These are phyloP conservation scores for Vigna nakashimae DNA, from an alignment of 306 rosid species.

Conservation along the genomic window DNA sequence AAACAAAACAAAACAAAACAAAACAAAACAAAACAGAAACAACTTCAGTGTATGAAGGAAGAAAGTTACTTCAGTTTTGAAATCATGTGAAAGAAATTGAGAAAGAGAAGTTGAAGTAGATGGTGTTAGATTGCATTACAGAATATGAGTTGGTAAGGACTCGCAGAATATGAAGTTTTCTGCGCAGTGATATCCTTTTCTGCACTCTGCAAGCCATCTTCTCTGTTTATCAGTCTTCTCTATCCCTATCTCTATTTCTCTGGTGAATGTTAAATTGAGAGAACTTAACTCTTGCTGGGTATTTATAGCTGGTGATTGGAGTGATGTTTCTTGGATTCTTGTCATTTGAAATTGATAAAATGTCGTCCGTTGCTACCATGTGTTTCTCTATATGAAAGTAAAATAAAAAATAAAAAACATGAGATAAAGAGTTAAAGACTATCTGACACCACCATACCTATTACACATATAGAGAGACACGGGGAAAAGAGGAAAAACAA, in stretches of 20 bases:
- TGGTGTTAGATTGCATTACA: slow-evolving; percentile 46
- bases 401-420: not conserved
- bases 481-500: not conserved
- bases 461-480: not conserved
- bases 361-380: slow-evolving; percentile 33
- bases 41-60: slow-evolving; percentile 28
- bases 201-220: slow-evolving; percentile 64
- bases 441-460: not conserved
- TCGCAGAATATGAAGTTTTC: slow-evolving; percentile 67
- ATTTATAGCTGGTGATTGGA: slow-evolving; percentile 61
- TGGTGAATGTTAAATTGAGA: slow-evolving; percentile 45
- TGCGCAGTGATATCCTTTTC: slow-evolving; percentile 63
- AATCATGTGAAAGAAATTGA: not conserved
- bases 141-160: slow-evolving; percentile 55
- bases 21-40: slow-evolving; percentile 19
- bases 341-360: slow-evolving; percentile 38
- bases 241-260: not conserved
- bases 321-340: slow-evolving; percentile 32
- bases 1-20: slow-evolving; percentile 27
- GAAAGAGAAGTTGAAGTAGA: not conserved
- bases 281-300: slow-evolving; percentile 41
- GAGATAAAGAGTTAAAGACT: not conserved
- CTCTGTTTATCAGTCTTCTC: slow-evolving; percentile 24
- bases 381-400: slow-evolving; percentile 52
- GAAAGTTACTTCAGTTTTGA: not conserved